phyloP scores from a whole-genome alignment of 805 yeast species.

The Komagataella phaffii region DNA sequence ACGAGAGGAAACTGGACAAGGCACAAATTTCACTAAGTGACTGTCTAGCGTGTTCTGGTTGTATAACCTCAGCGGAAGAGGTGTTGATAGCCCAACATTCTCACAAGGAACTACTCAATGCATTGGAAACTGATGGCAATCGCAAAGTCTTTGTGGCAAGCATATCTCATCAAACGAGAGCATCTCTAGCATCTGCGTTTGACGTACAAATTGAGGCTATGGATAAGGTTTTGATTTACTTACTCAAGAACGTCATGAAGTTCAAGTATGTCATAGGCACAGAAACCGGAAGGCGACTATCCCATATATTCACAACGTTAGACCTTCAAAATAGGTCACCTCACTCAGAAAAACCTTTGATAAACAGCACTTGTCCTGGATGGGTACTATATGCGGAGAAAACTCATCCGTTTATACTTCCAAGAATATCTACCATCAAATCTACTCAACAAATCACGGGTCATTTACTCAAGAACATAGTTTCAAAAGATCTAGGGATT shows the following conservation, averaged over 20 bases:
- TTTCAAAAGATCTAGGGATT: constrained; percentile 19
- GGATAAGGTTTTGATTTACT: constrained; percentile 46
- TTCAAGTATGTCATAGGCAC: constrained; percentile 73
- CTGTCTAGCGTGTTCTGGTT: constrained; percentile 94
- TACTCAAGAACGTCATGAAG: constrained; percentile 49
- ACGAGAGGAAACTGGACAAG: constrained; percentile 39
- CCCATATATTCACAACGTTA: constrained; percentile 35
- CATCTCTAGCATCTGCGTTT: constrained; percentile 65
- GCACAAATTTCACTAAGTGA: constrained; percentile 87
- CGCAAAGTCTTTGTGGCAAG: constrained; percentile 52
- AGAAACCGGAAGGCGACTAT: constrained; percentile 63
- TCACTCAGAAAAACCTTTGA: constrained; percentile 27
- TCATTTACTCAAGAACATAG: constrained; percentile 44
- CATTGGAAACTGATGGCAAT: constrained; percentile 22
- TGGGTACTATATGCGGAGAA: constrained; percentile 94
- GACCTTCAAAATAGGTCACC: constrained; percentile 15
- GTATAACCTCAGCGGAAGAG: constrained; percentile 96
- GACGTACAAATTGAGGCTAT: constrained; percentile 34
- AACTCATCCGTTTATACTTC: constrained; percentile 78
- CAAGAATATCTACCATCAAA: constrained; percentile 57
- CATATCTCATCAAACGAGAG: constrained; percentile 75
- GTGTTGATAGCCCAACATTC: constrained; percentile 85
- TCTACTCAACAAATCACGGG: constrained; percentile 96
- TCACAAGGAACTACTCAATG: constrained; percentile 61
- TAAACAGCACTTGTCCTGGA: constrained; percentile 85